phyloP scores from a whole-genome alignment of 495 filamentous ascomycete genomes.

The Wilcoxina mikolae region DNA sequence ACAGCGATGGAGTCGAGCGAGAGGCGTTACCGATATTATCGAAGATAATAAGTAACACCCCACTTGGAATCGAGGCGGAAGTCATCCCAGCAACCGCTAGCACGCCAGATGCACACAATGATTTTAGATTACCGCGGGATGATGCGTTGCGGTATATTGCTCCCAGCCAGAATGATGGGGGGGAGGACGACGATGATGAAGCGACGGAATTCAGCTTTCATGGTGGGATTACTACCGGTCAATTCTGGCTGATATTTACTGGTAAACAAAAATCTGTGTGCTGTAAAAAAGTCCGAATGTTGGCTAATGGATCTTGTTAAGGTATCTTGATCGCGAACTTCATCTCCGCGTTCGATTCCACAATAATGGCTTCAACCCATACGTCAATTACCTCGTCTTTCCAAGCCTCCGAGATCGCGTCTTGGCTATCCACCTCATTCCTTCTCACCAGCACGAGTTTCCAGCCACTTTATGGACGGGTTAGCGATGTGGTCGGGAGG shows the following conservation, averaged over 20 bases:
- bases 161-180: not conserved
- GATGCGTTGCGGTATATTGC: not conserved
- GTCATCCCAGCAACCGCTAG: not conserved
- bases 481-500: slow-evolving; percentile 61
- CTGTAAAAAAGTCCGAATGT: not conserved
- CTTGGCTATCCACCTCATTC: slow-evolving; percentile 70
- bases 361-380: slow-evolving; percentile 68
- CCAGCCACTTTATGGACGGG: slow-evolving; percentile 54
- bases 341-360: slow-evolving; percentile 53
- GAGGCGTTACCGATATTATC: slow-evolving; percentile 6
- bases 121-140: slow-evolving; percentile 2
- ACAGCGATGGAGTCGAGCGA: not conserved
- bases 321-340: slow-evolving; percentile 22
- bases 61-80: slow-evolving; percentile 9
- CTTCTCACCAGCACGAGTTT: slow-evolving; percentile 61
- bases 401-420: slow-evolving; percentile 55
- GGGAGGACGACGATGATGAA: not conserved
- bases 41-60: slow-evolving; percentile 2
- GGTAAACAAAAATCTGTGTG: slow-evolving; percentile 3
- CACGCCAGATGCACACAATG: not conserved
- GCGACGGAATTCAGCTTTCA: slow-evolving; percentile 6
- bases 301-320: not conserved
- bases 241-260: slow-evolving; percentile 23
- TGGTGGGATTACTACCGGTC: slow-evolving; percentile 13
- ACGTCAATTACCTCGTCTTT: slow-evolving; percentile 73